phyloP scores from a whole-genome alignment of 1,139 yeast genomes.

The Geotrichum aggregatum region DNA sequence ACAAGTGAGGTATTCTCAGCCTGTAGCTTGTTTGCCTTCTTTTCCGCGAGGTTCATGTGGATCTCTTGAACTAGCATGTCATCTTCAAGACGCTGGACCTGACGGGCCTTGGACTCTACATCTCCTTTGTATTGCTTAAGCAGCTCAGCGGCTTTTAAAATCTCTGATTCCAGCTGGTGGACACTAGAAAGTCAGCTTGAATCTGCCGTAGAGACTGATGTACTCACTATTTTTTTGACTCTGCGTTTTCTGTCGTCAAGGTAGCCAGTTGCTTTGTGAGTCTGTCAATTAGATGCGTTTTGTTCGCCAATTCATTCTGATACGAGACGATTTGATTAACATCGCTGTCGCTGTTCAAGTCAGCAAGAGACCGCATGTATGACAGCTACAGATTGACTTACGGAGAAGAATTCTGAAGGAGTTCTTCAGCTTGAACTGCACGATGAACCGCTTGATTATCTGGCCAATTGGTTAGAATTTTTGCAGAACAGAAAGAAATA shows the following conservation, averaged over 20 bases:
- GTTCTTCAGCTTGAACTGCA: slow-evolving; percentile 21
- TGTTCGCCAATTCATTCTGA: slow-evolving; percentile 20
- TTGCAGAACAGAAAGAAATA: neutral
- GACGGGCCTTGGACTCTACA: slow-evolving; percentile 36
- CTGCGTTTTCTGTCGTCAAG: neutral
- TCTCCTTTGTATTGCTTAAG: slow-evolving; percentile 29
- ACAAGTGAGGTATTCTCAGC: slow-evolving; percentile 48
- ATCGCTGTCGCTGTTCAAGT: no score
- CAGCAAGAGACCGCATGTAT: neutral
- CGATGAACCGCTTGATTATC: slow-evolving; percentile 21
- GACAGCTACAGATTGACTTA: neutral
- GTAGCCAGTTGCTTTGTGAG: slow-evolving; percentile 12
- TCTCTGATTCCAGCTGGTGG: slow-evolving; percentile 15
- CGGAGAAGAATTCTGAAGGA: slow-evolving; percentile 8
- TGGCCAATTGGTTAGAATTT: neutral
- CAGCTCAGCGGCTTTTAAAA: slow-evolving; percentile 1
- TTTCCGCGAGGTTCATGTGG: slow-evolving; percentile 60
- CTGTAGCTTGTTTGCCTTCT: slow-evolving; percentile 42
- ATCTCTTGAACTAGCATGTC: slow-evolving; percentile 66
- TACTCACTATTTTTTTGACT: slow-evolving; percentile 11
- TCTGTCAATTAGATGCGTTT: slow-evolving; percentile 12
- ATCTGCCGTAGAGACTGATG: neutral
- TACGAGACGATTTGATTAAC: slow-evolving; percentile 4
- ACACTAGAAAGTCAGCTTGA: neutral
- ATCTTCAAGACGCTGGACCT: slow-evolving; percentile 63